Conservation (phyloP, 495 filamentous ascomycete species). For the Hypoxylon lenormandii region DNA sequence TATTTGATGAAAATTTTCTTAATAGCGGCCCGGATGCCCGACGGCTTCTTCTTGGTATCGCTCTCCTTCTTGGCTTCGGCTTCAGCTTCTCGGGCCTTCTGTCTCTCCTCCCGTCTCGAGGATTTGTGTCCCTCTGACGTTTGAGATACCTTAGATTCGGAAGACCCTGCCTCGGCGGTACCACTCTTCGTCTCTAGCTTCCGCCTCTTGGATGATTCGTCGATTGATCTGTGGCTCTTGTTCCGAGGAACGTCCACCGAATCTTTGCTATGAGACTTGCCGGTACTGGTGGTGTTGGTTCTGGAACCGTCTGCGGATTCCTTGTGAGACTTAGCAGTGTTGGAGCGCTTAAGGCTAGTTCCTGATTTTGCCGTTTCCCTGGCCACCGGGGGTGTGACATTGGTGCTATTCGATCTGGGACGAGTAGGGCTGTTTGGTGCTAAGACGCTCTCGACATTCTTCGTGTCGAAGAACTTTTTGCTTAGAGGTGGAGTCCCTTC, state of each 20-base stretch:
- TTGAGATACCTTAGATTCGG: slow-evolving; percentile 22
- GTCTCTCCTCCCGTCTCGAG: slow-evolving; percentile 34
- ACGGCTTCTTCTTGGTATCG: slow-evolving; percentile 29
- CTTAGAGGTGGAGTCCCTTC: slow-evolving; percentile 44
- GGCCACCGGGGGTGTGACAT: slow-evolving; percentile 20
- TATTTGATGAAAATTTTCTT: slow-evolving; percentile 43
- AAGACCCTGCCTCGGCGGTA: slow-evolving; percentile 13
- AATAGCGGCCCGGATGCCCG: slow-evolving; percentile 28
- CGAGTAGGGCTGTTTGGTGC: slow-evolving; percentile 45
- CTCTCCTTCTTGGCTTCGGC: slow-evolving; percentile 4
- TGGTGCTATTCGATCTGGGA: slow-evolving; percentile 37
- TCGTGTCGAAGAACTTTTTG: slow-evolving; percentile 59
- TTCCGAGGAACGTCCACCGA: slow-evolving; percentile 33
- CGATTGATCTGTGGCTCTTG: slow-evolving; percentile 37
- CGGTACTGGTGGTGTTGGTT: slow-evolving; percentile 41
- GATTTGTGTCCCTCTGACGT: slow-evolving; percentile 22
- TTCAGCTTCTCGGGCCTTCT: slow-evolving; percentile 36
- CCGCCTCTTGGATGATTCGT: slow-evolving; percentile 28
- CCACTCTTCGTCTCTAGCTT: slow-evolving; percentile 28
- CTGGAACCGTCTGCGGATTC: slow-evolving; percentile 18
- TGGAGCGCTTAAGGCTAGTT: slow-evolving; percentile 52
- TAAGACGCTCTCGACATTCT: slow-evolving; percentile 52
- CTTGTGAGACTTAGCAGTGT: slow-evolving; percentile 46
- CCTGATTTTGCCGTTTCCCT: slow-evolving; percentile 8
- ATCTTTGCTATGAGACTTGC: slow-evolving; percentile 31